Evolutionary conservation across 495 filamentous ascomycete species (phyloP), one percentile per base, ranked within the genome.

Genomic region (Penicillium dipodomyicola): DNA sequence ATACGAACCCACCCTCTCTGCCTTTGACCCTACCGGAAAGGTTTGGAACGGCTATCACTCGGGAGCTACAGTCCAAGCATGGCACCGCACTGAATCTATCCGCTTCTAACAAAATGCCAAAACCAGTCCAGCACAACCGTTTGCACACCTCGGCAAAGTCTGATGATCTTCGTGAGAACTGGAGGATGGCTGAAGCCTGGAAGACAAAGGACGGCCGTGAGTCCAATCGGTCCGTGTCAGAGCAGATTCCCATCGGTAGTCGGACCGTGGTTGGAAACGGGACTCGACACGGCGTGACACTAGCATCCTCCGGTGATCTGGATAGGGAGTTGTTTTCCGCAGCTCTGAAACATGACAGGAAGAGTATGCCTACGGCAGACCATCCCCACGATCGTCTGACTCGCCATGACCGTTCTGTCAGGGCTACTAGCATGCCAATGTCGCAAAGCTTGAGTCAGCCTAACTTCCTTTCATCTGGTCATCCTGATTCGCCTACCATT

Each of bases 21-120:
- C 61, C 68, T 25, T 56, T 67, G 22, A 56, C 64, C 0, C 47
- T 75, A 10, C 67, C 72, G 1, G 71, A 74, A 49, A 65, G 71
- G 12, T 67, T 75, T 56, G 64, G 72, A 4, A 54, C 64, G n/a
- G 65, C 66, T 6, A 67, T 74, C 41, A 72, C 72, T 1, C 65
- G 69, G 49, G 71, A 72, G 30, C 47, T 75, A 12, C 64, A 64
- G 19, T 56, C 56, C 6, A 59, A 58, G 29, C 71, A 69, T 35
- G 69, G 67, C 40, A 69, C 69, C 4, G 48, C 63, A 12, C 56
- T 75, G 41, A 49, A 54, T 12, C 22, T 63, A 30, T 39, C 63
- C 27, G 52, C 49, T 30, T 59, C 19, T 49, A 65, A 45, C 40
- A 54, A 47, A 44, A 47, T 12, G 42, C 5, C 15, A 4, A 54